A percentile compares a stretch with the other conserved stretches of the same genome.
phyloP scores from a whole-genome alignment of 2,329 filamentous ascomycete genomes.

The Beauveria pseudobassiana region DNA sequence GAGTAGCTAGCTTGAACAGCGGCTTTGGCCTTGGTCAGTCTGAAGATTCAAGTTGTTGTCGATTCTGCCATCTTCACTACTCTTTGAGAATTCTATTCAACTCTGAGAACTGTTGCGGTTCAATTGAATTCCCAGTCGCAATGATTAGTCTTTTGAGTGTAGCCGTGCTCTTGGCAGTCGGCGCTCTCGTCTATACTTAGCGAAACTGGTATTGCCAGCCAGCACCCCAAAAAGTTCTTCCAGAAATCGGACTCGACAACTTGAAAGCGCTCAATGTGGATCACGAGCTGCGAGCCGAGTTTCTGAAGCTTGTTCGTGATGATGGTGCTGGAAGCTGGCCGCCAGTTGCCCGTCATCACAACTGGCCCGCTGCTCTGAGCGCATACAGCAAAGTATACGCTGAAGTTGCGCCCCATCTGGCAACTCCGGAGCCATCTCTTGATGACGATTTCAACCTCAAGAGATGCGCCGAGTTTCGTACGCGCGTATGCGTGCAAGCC shows the following conservation, averaged over 20 bases:
- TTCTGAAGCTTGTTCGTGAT: neutral
- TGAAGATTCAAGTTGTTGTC: neutral
- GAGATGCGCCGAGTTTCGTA: neutral
- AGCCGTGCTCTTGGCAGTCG: neutral
- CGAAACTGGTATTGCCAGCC: neutral
- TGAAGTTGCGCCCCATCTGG: neutral
- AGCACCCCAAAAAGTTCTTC: neutral
- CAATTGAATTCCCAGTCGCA: too few species aligned
- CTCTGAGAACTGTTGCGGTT: neutral
- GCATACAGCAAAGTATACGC: neutral
- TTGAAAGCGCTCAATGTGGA: neutral
- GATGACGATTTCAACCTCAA: neutral
- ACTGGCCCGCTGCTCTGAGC: neutral
- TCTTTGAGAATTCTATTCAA: too few species aligned
- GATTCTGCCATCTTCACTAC: neutral
- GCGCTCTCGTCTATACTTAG: neutral
- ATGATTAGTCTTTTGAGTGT: neutral
- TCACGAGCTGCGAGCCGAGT: neutral
- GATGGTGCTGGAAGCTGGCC: conserved; percentile 2
- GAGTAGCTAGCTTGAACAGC: neutral
- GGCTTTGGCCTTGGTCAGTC: neutral
- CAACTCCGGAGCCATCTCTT: neutral
- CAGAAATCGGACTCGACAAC: neutral
- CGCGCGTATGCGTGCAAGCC: neutral
- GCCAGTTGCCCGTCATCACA: neutral